These are phyloP conservation scores for Xylaria digitata DNA, from an alignment of 2,329 filamentous ascomycete species.

Conservation along the genomic window DNA sequence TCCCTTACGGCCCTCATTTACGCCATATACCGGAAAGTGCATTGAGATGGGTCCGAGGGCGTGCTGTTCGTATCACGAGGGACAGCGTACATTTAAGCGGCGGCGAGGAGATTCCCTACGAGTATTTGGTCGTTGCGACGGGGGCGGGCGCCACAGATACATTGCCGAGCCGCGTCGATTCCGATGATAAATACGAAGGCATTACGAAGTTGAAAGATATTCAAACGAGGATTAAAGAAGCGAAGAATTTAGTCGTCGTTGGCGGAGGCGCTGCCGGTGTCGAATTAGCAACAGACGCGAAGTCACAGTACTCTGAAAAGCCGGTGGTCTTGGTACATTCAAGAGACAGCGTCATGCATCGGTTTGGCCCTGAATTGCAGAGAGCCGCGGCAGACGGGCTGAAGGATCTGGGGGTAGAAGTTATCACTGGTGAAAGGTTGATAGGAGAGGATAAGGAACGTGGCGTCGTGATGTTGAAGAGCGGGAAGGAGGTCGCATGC, in stretches of 20 bases:
- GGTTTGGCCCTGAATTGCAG: conserved; percentile 60
- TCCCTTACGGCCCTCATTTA: conserved; percentile 64
- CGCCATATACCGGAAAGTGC: conserved; percentile 30
- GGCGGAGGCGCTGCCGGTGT: conserved; percentile 72
- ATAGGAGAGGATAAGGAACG: conserved; percentile 52
- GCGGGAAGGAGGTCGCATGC: conserved; percentile 58
- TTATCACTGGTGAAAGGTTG: conserved; percentile 64
- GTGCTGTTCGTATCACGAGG: conserved; percentile 54
- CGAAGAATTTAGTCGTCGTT: conserved; percentile 60
- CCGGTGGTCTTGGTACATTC: conserved; percentile 69
- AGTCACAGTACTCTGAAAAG: conserved; percentile 66
- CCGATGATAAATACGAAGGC: conserved; percentile 56
- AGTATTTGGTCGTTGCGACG: conserved; percentile 68
- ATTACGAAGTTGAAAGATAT: conserved; percentile 57
- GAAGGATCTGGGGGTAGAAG: conserved; percentile 58
- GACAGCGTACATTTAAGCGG: conserved; percentile 55
- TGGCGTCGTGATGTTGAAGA: conserved; percentile 57
- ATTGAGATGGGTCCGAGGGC: conserved; percentile 56
- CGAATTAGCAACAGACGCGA: conserved; percentile 70
- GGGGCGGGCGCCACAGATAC: conserved; percentile 58
- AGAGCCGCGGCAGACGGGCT: conserved; percentile 56
- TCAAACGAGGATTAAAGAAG: conserved; percentile 58
- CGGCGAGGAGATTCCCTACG: conserved; percentile 62
- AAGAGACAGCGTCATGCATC: conserved; percentile 62
- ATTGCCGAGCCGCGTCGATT: conserved; percentile 61